Evolutionary conservation across 192 early-diverging fungal genomes (phyloP).

Genomic region (Coemansia sp.): DNA sequence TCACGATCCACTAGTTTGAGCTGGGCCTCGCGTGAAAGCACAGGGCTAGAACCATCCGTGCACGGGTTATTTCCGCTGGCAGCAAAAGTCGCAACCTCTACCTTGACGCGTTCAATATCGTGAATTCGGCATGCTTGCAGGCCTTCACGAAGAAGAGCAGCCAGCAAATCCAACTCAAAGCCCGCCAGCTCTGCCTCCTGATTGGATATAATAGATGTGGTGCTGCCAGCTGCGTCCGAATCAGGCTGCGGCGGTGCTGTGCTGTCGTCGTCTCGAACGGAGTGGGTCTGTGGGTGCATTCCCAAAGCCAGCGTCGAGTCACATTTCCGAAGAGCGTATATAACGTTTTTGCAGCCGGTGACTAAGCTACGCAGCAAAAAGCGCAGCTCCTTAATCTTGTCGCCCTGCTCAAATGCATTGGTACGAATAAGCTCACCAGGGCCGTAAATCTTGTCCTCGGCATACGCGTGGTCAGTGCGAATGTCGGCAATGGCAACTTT

Average conservation of each 20-base stretch:
- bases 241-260: constrained; percentile 2
- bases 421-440: constrained; percentile 45
- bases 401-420: constrained; percentile 48
- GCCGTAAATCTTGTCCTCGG: constrained; percentile 44
- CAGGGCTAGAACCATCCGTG: background rate
- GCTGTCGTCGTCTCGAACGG: constrained; percentile 2
- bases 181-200: constrained; percentile 42
- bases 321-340: constrained; percentile 68
- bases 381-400: constrained; percentile 64
- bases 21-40: constrained; percentile 40
- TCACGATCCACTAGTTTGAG: constrained; percentile 70
- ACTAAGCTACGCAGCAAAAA: constrained; percentile 88
- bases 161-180: constrained; percentile 50
- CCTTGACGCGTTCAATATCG: constrained; percentile 33
- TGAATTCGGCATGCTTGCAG: constrained; percentile 49
- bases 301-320: constrained; percentile 60
- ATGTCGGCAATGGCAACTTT: constrained; percentile 29
- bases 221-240: background rate
- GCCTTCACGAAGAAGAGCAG: constrained; percentile 46
- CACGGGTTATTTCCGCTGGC: background rate
- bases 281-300: constrained; percentile 17
- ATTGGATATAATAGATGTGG: constrained; percentile 16
- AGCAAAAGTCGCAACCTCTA: constrained; percentile 13
- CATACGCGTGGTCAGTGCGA: constrained; percentile 15
- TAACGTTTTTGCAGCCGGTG: constrained; percentile 79